A percentile compares a stretch with the other conserved stretches of the same genome.
phyloP scores from a whole-genome alignment of 108 stramenopile genomes.

The Mayamaea pseudoterrestris region DNA sequence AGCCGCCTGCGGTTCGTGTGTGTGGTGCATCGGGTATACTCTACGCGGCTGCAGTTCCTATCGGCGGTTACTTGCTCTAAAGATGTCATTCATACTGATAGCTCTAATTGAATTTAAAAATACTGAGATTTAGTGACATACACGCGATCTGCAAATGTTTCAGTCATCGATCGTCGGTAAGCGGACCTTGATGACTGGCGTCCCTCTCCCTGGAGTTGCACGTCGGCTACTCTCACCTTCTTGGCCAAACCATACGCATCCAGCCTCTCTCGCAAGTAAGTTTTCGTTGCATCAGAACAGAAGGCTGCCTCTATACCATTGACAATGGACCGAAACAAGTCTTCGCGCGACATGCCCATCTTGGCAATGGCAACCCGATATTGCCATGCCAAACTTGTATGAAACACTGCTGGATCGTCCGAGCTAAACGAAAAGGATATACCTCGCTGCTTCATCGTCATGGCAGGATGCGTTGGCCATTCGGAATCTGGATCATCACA shows the following conservation, averaged over 20 bases:
- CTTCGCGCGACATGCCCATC: conserved; percentile 24
- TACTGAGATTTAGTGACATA: not conserved
- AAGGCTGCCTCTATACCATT: conserved; percentile 49
- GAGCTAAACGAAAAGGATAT: conserved; percentile 36
- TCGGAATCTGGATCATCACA: conserved; percentile 12
- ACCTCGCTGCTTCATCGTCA: conserved; percentile 22
- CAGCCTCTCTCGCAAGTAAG: not conserved
- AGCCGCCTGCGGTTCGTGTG: conserved; percentile 32
- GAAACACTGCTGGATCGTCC: conserved; percentile 66
- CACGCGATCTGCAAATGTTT: conserved; percentile 6
- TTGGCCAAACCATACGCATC: not conserved
- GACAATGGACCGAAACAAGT: conserved; percentile 14
- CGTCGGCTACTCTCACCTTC: not conserved
- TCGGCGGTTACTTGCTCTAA: conserved; percentile 1
- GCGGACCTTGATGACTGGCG: not conserved
- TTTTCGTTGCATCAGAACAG: conserved; percentile 3
- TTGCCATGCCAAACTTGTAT: conserved; percentile 44
- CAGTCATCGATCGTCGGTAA: conserved; percentile 3
- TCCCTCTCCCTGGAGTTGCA: not conserved
- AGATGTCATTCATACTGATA: not conserved
- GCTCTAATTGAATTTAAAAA: not conserved
- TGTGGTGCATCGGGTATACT: conserved; percentile 73
- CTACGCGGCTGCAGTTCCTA: conserved; percentile 26
- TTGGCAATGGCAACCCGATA: conserved; percentile 38
- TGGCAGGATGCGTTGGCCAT: conserved; percentile 46